Evolutionary conservation across 2,329 filamentous ascomycete genomes (phyloP), one percentile per base, ranked within the genome.

Genomic region (Sphaceloma murrayae): DNA sequence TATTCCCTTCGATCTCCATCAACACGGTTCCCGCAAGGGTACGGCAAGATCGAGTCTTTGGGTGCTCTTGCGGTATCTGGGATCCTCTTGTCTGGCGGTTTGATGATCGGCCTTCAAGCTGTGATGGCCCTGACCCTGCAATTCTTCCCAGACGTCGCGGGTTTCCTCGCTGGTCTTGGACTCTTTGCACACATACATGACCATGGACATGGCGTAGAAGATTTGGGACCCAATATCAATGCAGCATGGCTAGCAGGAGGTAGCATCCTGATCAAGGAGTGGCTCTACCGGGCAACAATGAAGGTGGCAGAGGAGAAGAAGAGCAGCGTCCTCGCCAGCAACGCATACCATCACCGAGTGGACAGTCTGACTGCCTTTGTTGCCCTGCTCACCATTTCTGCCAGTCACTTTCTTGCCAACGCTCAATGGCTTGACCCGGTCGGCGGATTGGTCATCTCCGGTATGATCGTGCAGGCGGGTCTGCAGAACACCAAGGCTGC

Each of bases 231-330:
- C 0, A 94, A 85, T 62, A 75, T 98, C 52, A 88, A 96, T 61
- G 91, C 91, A 16, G 89, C 85, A 5, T 98, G 91, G 91, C 68
- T 98, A 48, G 89, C 91, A 26, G 82, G 77, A 30, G 89, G 85
- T 14, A 94, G 86, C 2, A 91, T 98, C 46, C 64, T 86, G 18
- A 70, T 96, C 56, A 98, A 98, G 66, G 91, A 98, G 65, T 98
- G 88, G 85, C 70, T 98, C 18, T 98, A 96, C 61, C 81, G 83
- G 69, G 86, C 89, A 51, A 98, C 89, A 91, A 78, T 96, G 81
- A 96, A 95, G 68, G 78, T 98, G 49, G 91, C 91, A 34, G 79
- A 79, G 55, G 85, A 94, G 65, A 85, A 89, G 62, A 94, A 94
- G 60, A 96, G 89, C 9, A 93, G 88, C 5, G 87, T 98, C 48